Evolutionary conservation across 805 yeast genomes (phyloP).

Genomic region (Saccharomycopsis malanga): DNA sequence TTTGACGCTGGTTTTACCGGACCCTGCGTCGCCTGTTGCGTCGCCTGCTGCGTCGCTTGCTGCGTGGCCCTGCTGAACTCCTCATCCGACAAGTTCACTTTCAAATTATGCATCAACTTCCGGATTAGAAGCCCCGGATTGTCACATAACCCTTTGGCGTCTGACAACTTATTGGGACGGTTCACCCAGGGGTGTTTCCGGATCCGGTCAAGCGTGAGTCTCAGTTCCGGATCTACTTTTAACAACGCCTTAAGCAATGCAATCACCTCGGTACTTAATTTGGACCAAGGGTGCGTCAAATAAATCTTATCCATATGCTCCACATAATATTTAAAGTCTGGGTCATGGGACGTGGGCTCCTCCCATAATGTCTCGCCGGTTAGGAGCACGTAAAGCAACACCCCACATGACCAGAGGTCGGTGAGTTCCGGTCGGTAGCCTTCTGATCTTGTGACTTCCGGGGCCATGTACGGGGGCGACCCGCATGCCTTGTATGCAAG

Average conservation of each 20-base stretch:
- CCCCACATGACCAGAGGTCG: slow-evolving; percentile 68
- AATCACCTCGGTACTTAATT: slow-evolving; percentile 40
- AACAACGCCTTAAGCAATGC: slow-evolving; percentile 48
- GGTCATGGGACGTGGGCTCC: slow-evolving; percentile 48
- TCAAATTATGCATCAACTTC: slow-evolving; percentile 43
- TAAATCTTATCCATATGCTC: slow-evolving; percentile 32
- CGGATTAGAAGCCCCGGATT: slow-evolving; percentile 47
- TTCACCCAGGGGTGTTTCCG: slow-evolving; percentile 51
- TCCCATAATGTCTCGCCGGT: slow-evolving; percentile 73
- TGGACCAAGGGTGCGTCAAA: slow-evolving; percentile 47
- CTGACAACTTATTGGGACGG: slow-evolving; percentile 36
- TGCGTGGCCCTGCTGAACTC: slow-evolving; percentile 30
- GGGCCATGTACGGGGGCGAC: slow-evolving; percentile 75
- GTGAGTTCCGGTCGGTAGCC: slow-evolving; percentile 51
- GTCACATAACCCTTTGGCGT: slow-evolving; percentile 42
- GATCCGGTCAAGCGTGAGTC: slow-evolving; percentile 38
- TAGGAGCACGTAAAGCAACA: slow-evolving; percentile 52
- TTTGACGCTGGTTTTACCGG: slow-evolving; percentile 22
- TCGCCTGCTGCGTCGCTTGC: slow-evolving; percentile 19
- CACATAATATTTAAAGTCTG: slow-evolving; percentile 37
- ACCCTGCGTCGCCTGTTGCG: slow-evolving; percentile 20
- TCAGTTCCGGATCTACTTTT: slow-evolving; percentile 39
- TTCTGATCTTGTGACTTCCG: slow-evolving; percentile 46
- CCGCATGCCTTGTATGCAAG: slow-evolving; percentile 53
- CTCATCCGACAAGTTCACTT: slow-evolving; percentile 46